A percentile compares a stretch with the other conserved stretches of the same genome.
Conservation (phyloP, 2,329 filamentous ascomycete genomes). For the Penicillium hesseltinei region DNA sequence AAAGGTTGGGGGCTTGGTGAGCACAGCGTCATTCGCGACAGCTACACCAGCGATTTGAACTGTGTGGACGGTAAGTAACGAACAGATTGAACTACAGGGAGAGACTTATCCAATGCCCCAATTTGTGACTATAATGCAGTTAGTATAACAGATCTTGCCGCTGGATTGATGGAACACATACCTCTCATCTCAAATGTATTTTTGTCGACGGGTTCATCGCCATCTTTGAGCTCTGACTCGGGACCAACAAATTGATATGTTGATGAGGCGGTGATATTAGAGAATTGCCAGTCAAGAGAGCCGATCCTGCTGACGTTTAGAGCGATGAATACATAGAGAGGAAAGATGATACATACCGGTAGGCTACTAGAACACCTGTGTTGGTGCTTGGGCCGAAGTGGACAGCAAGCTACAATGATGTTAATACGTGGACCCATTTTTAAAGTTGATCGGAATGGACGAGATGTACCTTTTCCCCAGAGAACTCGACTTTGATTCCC, state of each 20-base stretch:
- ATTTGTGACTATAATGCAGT: constrained; percentile 51
- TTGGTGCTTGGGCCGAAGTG: constrained; percentile 55
- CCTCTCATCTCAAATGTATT: constrained; percentile 55
- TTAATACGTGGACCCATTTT: background rate
- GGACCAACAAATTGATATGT: constrained; percentile 57
- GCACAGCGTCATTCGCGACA: constrained; percentile 44
- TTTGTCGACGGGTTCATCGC: constrained; percentile 45
- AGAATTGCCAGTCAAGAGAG: constrained; percentile 60
- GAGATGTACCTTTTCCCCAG: constrained; percentile 46
- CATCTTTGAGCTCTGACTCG: constrained; percentile 43
- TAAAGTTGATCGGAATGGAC: background rate
- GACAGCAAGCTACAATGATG: constrained; percentile 45
- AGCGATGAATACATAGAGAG: background rate
- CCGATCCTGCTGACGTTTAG: constrained; percentile 43
- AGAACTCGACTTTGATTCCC: constrained; percentile 57
- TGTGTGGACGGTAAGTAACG: constrained; percentile 25
- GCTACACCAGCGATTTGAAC: constrained; percentile 57
- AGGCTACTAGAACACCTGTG: constrained; percentile 54
- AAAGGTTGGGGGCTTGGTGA: constrained; percentile 46
- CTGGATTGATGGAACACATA: constrained; percentile 2
- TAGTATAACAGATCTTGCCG: background rate
- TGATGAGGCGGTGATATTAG: constrained; percentile 56
- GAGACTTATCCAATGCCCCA: constrained; percentile 54
- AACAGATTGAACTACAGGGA: background rate
- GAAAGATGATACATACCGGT: constrained; percentile 33